Base-by-base conservation (phyloP, 441 rosid species). In the Jatropha multifida region DNA sequence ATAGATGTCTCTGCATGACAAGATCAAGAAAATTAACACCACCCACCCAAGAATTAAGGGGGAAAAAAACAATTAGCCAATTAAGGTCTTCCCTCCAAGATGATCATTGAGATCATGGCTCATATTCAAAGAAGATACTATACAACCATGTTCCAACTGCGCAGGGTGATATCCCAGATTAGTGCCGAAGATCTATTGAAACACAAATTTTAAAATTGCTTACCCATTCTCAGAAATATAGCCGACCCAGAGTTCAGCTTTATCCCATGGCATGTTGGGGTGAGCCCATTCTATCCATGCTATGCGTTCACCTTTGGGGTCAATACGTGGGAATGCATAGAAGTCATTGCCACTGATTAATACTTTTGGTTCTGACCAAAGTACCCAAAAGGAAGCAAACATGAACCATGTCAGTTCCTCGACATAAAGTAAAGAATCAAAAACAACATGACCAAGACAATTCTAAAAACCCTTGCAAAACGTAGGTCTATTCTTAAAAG, bases 211-310 rank as follows among this genome's bases (percentile, higher is more conserved):
- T 44, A 44, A 64, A 10, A 5, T 4, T 44, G 46, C 88, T 83
- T 72, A 95, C 98, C 98, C 97, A 81, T 73, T 76, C 78, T 90
- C 90, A 13, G 94, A 88, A 73, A 93, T 86, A 84, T 90, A 86
- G 70, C 97, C 99, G 82, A 90, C 95, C 97, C 98, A 95, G 23
- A 95, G 90, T 81, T 95, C 90, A 26, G 99, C 52, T 86, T 84
- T 90, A 81, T 93, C 98, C 99, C 99, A 93, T 20, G 97, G 97
- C 98, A 92, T 93, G 81, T 89, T 90, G 59, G 99, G 98, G 77
- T 90, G 98, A 71, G 84, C 78, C 98, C 99, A 95, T 76, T 90
- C 88, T 40, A 95, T 88, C 99, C 98, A 95, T 14, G 98, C 98
- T 58, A 95, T 80, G 61, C 90, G 80, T 83, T 88, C 92, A 69